A percentile compares a stretch with the other conserved stretches of the same genome.
Conservation (phyloP, 345 rosid genomes). For the Cardiospermum halicacabum region DNA sequence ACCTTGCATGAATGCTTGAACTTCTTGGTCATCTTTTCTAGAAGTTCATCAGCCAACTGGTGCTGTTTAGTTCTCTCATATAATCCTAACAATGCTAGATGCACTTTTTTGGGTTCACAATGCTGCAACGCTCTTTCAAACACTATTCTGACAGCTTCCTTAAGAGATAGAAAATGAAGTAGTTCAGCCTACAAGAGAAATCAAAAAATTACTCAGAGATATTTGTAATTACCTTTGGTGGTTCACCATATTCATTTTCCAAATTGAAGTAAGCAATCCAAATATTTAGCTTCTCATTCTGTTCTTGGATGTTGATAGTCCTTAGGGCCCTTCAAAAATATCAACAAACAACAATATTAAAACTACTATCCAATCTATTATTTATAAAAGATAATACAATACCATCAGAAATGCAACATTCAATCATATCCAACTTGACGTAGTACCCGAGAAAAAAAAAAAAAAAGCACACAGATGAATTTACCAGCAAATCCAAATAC, state of each 20-base stretch:
- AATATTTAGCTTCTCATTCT: constrained; percentile 85
- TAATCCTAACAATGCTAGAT: constrained; percentile 72
- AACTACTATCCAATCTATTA: not conserved
- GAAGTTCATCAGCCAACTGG: constrained; percentile 68
- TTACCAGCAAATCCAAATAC: not conserved
- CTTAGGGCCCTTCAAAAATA: constrained; percentile 69
- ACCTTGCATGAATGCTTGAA: constrained; percentile 97
- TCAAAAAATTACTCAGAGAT: not conserved
- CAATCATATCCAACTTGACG: too few species aligned
- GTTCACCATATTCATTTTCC: constrained; percentile 91
- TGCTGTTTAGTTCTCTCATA: constrained; percentile 81
- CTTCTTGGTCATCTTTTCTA: constrained; percentile 73
- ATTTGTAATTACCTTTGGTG: constrained; percentile 62
- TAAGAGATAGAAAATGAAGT: constrained; percentile 20
- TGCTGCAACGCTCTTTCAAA: constrained; percentile 86
- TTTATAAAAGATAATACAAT: too few species aligned
- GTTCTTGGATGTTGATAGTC: constrained; percentile 82
- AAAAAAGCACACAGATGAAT: not conserved
- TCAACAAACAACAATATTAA: not conserved
- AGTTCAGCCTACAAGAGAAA: constrained; percentile 2
- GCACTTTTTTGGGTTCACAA: constrained; percentile 78
- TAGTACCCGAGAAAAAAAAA: too few species aligned
- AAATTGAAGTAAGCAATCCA: constrained; percentile 97
- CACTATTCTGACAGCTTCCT: constrained; percentile 82
- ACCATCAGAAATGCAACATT: too few species aligned